Evolutionary conservation across 1,284 basidiomycete genomes (phyloP).

Genomic region (Leccinum subspadiceum): DNA sequence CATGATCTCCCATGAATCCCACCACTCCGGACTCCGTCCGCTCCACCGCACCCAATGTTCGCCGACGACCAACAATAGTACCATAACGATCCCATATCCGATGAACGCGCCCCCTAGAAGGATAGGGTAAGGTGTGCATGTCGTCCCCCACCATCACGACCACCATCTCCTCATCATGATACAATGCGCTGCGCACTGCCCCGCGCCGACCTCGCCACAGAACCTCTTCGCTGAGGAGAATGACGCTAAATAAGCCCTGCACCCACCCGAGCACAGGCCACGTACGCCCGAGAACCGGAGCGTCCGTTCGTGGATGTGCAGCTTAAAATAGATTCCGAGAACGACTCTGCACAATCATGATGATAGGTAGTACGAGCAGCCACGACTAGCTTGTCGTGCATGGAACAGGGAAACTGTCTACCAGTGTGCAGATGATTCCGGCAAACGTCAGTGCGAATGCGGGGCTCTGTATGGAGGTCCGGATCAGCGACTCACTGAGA

Average conservation of each 20-base stretch:
- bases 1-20: constrained; percentile 88
- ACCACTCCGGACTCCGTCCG: constrained; percentile 82
- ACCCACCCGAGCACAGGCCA: constrained; percentile 90
- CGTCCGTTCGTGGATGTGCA: no score
- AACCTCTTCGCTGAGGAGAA: constrained; percentile 58
- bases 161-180: constrained; percentile 61
- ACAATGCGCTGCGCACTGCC: constrained; percentile 88
- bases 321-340: constrained; percentile 82
- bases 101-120: constrained; percentile 73
- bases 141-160: not conserved
- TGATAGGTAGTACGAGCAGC: no score
- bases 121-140: not conserved
- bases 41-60: constrained; percentile 78
- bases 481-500: no score
- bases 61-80: constrained; percentile 80
- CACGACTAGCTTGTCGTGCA: no score
- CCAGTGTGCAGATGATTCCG: no score
- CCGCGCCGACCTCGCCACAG: constrained; percentile 69
- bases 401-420: no score
- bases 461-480: no score
- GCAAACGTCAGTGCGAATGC: no score
- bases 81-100: constrained; percentile 83
- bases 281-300: constrained; percentile 61
- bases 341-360: constrained; percentile 42
- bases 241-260: constrained; percentile 76